Base-by-base conservation (phyloP, 2,329 filamentous ascomycete genomes). In the Elsinoe batatas region DNA sequence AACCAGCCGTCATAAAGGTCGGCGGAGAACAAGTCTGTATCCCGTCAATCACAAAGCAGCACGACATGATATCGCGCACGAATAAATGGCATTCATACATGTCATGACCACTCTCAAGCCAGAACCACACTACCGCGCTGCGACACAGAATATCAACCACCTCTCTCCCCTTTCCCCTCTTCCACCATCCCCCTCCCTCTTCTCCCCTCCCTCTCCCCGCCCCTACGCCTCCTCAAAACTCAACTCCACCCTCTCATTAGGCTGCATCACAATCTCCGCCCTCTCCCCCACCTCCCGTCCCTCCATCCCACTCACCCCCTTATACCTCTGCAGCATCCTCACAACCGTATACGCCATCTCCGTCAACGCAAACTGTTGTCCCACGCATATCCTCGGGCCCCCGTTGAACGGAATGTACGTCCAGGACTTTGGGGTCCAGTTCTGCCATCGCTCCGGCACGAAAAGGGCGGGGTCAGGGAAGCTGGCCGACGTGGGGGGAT, bases 331-430 rank as follows among this genome's bases (percentile, higher is more conserved):
- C 54, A 77, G 63, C 18, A 77, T 64, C 20, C 75, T 64, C 11
- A 74, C 73, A 17, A 75, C 63, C 6, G 73, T 76, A 57, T 76
- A 77, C 2, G 65, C 74, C 71, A 77, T 73, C 61, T 77, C 75
- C 1, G 74, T 76, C 22, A 77, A 64, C 11, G 75, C 75, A 59
- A 77, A 77, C 57, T 77, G 73, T 66, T 76, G 74, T 0, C 75
- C 75, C 35, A 77, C 72, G 57, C 75, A 77, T n/a, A 76, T 75
- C 1, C 75, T 60, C 3, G 74, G 74, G 0, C 74, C 73, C 3
- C 73, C 74, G 50, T 76, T 76, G 61, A 76, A 77, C 0, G 74
- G 74, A 2, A 76, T 67, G 54, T 60, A 76, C 1, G 72, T 73
- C 76, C 75, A 79, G 11, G 63, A 61, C 59, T 74, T 74, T 0